A percentile compares a stretch with the other conserved stretches of the same genome.
phyloP scores from a whole-genome alignment of 768 basidiomycete species.

The Panaeolus cyanescens region DNA sequence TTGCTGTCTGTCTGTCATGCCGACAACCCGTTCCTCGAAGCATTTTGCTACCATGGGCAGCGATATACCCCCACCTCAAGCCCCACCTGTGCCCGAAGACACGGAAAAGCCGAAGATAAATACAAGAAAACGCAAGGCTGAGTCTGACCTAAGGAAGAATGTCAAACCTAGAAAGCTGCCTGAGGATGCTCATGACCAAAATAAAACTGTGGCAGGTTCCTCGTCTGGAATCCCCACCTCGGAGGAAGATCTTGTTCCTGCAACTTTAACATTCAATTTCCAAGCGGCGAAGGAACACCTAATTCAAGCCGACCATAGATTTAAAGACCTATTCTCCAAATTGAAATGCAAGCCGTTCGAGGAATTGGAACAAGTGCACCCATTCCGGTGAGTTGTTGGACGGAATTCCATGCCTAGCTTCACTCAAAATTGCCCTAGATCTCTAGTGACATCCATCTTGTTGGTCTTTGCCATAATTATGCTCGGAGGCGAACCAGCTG shows the following conservation, averaged over 20 bases:
- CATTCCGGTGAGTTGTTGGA: conserved; percentile 58
- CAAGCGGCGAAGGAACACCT: conserved; percentile 76
- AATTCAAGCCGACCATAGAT: conserved; percentile 65
- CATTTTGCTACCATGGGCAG: conserved; percentile 18
- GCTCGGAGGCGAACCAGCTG: not conserved
- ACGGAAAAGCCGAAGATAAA: conserved; percentile 18
- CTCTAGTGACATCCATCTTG: conserved; percentile 73
- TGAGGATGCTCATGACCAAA: conserved; percentile 8
- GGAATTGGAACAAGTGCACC: conserved; percentile 73
- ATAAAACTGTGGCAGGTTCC: not conserved
- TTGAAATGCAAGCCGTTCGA: conserved; percentile 79
- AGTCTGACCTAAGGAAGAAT: conserved; percentile 6
- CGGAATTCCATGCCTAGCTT: not conserved
- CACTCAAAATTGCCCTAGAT: conserved; percentile 36
- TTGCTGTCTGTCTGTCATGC: conserved; percentile 30
- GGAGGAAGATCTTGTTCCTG: conserved; percentile 54
- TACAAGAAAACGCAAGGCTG: conserved; percentile 18
- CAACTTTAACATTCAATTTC: conserved; percentile 75
- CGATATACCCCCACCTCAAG: conserved; percentile 8
- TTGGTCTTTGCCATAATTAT: conserved; percentile 32
- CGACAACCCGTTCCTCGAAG: conserved; percentile 33
- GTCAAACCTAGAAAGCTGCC: conserved; percentile 13
- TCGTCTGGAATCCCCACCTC: no score
- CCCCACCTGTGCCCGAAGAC: not conserved
- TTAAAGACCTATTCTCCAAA: conserved; percentile 64